Conservation (phyloP, 805 yeast species). For the Brettanomyces bruxellensis region DNA sequence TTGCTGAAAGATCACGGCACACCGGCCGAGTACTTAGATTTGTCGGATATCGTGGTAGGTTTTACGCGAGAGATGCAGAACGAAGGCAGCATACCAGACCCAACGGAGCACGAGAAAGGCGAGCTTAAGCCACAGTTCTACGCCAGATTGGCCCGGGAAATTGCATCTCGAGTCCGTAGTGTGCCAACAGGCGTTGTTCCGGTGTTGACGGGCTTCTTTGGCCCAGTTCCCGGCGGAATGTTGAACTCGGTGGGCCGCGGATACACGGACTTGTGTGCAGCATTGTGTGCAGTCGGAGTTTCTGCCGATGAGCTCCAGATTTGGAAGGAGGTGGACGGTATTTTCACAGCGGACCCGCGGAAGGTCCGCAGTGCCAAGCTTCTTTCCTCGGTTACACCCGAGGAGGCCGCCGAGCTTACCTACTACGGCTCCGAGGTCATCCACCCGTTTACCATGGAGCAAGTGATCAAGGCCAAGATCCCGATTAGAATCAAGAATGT, state of each 20-base stretch:
- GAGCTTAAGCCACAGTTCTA: slow-evolving; percentile 59
- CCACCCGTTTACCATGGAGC: slow-evolving; percentile 99
- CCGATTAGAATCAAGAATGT: slow-evolving; percentile 97
- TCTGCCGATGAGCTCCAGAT: slow-evolving; percentile 91
- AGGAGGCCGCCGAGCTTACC: slow-evolving; percentile 96
- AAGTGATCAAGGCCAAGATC: slow-evolving; percentile 89
- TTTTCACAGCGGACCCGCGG: slow-evolving; percentile 96
- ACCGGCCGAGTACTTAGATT: slow-evolving; percentile 68
- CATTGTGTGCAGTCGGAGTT: slow-evolving; percentile 86
- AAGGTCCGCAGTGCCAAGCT: slow-evolving; percentile 87
- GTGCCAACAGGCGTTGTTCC: slow-evolving; percentile 49
- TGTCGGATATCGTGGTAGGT: slow-evolving; percentile 59
- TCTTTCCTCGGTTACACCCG: slow-evolving; percentile 86
- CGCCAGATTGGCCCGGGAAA: slow-evolving; percentile 39
- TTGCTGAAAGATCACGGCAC: slow-evolving; percentile 78
- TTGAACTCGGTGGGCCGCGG: slow-evolving; percentile 94
- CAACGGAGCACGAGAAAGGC: slow-evolving; percentile 5
- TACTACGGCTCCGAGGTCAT: slow-evolving; percentile 97
- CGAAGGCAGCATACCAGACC: slow-evolving; percentile 26
- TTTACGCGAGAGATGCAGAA: slow-evolving; percentile 39
- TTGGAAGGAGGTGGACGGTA: slow-evolving; percentile 99
- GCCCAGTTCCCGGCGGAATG: slow-evolving; percentile 92
- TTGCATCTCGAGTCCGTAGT: slow-evolving; percentile 40
- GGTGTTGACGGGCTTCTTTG: slow-evolving; percentile 93
- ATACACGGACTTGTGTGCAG: slow-evolving; percentile 96